These are phyloP conservation scores for Vitis cinerea DNA, from an alignment of 164 flowering plant genomes.

Conservation along the genomic window DNA sequence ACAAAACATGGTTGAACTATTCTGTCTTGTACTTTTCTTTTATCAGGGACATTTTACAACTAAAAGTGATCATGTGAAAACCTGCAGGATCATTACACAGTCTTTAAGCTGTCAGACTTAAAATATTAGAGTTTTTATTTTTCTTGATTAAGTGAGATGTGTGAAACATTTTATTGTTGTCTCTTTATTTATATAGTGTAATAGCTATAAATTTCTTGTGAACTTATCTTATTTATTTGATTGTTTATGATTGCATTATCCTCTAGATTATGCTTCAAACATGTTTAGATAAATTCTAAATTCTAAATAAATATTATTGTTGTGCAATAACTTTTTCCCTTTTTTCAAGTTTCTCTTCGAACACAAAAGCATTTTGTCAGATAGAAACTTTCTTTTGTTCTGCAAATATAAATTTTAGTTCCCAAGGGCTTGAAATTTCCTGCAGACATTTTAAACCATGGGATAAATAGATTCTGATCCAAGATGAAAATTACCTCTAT, in stretches of 20 bases:
- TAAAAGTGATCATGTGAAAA: too few relatives aligned
- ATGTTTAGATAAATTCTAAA: neutral
- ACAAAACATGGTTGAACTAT: neutral
- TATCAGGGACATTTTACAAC: neutral
- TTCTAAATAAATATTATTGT: neutral
- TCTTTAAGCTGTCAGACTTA: too few relatives aligned
- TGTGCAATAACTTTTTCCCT: too few relatives aligned
- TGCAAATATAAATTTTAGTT: neutral
- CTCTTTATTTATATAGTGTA: too few relatives aligned
- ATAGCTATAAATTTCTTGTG: neutral
- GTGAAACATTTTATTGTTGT: too few relatives aligned
- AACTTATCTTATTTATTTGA: neutral
- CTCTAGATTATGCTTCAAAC: neutral
- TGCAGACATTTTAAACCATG: neutral
- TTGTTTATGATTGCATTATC: neutral
- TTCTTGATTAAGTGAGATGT: too few relatives aligned
- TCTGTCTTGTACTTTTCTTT: neutral
- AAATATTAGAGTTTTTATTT: too few relatives aligned
- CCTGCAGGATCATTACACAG: too few relatives aligned
- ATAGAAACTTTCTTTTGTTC: neutral
- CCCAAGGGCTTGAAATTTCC: neutral
- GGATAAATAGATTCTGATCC: neutral
- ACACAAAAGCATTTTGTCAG: neutral
- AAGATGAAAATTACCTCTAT: conserved; percentile 43
- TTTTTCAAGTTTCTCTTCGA: neutral